phyloP scores from a whole-genome alignment of 371 early-diverging fungal species.

The Homolaphlyctis polyrhiza region DNA sequence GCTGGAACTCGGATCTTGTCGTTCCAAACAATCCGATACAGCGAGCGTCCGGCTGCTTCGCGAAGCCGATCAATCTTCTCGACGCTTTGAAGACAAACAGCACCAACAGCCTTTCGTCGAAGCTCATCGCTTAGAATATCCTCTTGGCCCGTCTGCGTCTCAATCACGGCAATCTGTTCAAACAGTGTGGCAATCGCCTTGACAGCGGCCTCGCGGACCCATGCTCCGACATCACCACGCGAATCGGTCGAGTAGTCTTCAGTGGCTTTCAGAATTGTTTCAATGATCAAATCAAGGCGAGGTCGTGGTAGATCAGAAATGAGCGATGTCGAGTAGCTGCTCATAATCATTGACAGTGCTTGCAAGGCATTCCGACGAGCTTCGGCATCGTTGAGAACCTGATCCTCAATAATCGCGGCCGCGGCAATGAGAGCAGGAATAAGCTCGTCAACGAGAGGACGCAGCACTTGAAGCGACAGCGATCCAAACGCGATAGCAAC shows the following conservation, averaged over 20 bases:
- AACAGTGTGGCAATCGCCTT: slow-evolving; percentile 46
- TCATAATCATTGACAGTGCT: slow-evolving; percentile 35
- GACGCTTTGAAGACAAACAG: slow-evolving; percentile 64
- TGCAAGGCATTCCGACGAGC: slow-evolving; percentile 61
- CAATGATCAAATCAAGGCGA: slow-evolving; percentile 39
- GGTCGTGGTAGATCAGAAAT: too few species aligned
- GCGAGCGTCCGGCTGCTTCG: slow-evolving; percentile 55
- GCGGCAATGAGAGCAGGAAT: slow-evolving; percentile 2
- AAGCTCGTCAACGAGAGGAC: background rate
- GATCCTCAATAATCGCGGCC: slow-evolving; percentile 8
- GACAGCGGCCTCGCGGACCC: slow-evolving; percentile 79
- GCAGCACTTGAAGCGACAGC: slow-evolving; percentile 35
- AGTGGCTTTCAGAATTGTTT: slow-evolving; percentile 52
- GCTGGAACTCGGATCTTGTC: slow-evolving; percentile 8
- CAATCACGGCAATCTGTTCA: slow-evolving; percentile 39
- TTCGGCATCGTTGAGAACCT: slow-evolving; percentile 52
- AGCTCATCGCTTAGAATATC: too few species aligned
- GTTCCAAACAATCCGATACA: slow-evolving; percentile 38
- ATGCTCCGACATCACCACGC: slow-evolving; percentile 94
- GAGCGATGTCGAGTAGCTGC: too few species aligned
- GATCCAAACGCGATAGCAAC: slow-evolving; percentile 63
- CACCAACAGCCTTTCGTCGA: slow-evolving; percentile 38
- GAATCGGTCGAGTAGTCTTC: slow-evolving; percentile 83
- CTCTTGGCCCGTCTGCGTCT: slow-evolving; percentile 11
- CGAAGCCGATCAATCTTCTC: slow-evolving; percentile 80